Conservation (phyloP, 768 basidiomycete genomes). For the Trametes coccinea region DNA sequence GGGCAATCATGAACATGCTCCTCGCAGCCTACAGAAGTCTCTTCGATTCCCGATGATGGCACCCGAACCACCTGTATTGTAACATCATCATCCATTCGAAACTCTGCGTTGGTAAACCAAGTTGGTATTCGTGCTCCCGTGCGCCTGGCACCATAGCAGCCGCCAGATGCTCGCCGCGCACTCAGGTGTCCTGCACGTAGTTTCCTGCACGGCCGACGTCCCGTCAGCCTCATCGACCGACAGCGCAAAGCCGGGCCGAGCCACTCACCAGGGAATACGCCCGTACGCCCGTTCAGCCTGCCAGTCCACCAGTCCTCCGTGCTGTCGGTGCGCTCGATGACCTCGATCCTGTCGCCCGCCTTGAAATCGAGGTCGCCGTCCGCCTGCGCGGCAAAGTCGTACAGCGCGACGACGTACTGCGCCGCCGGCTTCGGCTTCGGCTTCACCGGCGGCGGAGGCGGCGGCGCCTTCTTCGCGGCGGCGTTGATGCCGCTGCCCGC, state of each 20-base stretch:
- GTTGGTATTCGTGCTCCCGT: constrained; percentile 1
- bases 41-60: neutral
- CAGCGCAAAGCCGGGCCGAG: neutral
- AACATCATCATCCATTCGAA: constrained; percentile 4
- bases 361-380: constrained; percentile 91
- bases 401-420: constrained; percentile 87
- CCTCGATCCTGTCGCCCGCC: constrained; percentile 87
- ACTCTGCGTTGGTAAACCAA: neutral
- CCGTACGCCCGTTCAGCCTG: constrained; percentile 73
- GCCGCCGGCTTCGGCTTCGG: constrained; percentile 77
- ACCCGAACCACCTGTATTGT: neutral
- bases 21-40: too few species aligned
- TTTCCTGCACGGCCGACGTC: constrained; percentile 45
- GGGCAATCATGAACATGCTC: too few species aligned
- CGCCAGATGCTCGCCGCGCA: neutral
- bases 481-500: constrained; percentile 33
- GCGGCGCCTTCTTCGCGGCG: constrained; percentile 73
- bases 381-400: constrained; percentile 94
- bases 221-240: neutral
- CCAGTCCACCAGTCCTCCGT: constrained; percentile 99
- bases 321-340: constrained; percentile 79
- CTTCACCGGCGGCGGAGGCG: constrained; percentile 91
- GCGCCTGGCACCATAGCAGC: neutral
- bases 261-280: constrained; percentile 83
- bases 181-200: constrained; percentile 59